Evolutionary conservation across 768 basidiomycete species (phyloP).

Genomic region (Sistotremastrum suecicum): DNA sequence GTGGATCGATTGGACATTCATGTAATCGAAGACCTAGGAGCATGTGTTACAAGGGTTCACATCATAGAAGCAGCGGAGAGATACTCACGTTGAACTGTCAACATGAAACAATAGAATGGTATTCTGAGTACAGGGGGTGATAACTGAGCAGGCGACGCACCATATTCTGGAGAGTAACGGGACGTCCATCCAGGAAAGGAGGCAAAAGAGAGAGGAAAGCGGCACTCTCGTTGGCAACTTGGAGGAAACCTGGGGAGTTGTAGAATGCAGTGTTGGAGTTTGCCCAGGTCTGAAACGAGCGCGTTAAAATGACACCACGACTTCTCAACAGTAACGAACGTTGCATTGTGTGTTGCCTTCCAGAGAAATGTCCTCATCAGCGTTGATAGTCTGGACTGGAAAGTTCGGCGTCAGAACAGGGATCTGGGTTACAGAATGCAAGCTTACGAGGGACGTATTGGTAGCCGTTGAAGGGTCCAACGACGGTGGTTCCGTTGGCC

Average conservation of each 20-base stretch:
- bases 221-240: constrained; percentile 29
- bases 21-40: constrained; percentile 49
- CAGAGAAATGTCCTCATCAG: constrained; percentile 44
- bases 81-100: constrained; percentile 31
- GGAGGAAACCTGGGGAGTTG: constrained; percentile 33
- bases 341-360: constrained; percentile 54
- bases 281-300: constrained; percentile 29
- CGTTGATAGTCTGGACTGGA: constrained; percentile 48
- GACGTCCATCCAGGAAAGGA: constrained; percentile 39
- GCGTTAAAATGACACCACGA: not conserved
- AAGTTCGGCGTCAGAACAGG: constrained; percentile 1
- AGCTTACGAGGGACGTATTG: constrained; percentile 36
- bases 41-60: not conserved
- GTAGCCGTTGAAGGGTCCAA: constrained; percentile 51
- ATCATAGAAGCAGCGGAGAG: not conserved
- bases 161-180: constrained; percentile 43
- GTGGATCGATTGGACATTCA: constrained; percentile 62
- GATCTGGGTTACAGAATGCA: not conserved
- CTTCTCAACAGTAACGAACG: constrained; percentile 17
- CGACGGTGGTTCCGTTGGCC: constrained; percentile 49
- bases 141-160: constrained; percentile 19
- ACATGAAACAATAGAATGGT: not conserved
- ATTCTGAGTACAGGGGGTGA: not conserved
- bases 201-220: constrained; percentile 34
- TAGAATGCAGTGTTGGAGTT: constrained; percentile 38